These are phyloP conservation scores for Kazachstania psychrophila DNA, from an alignment of 805 yeast species.

Conservation along the genomic window DNA sequence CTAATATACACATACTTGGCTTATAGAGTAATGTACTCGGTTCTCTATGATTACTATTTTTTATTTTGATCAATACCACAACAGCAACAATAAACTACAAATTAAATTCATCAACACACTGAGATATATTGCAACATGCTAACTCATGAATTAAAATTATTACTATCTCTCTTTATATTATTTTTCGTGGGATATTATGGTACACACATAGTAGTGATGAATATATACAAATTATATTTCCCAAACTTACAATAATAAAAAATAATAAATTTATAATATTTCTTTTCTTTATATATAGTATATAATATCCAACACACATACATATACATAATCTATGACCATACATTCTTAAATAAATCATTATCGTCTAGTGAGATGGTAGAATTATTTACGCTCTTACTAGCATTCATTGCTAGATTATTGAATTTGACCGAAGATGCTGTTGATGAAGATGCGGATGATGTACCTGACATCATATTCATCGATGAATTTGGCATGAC, in stretches of 20 bases:
- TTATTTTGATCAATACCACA: too few species aligned
- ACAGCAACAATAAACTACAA: too few species aligned
- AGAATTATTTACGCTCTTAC: conserved; percentile 10
- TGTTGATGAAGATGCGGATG: not conserved
- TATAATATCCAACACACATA: not conserved
- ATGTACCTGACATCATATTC: not conserved
- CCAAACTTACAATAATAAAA: conserved; percentile 15
- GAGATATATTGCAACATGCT: conserved; percentile 10
- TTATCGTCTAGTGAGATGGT: conserved; percentile 40
- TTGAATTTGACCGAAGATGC: not conserved
- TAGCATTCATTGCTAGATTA: conserved; percentile 2
- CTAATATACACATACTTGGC: too few species aligned
- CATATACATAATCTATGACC: conserved; percentile 35
- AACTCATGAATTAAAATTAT: conserved; percentile 20
- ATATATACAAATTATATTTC: conserved; percentile 19
- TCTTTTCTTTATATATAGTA: not conserved
- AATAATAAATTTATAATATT: not conserved
- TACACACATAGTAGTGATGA: conserved; percentile 23
- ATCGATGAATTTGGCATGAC: not conserved
- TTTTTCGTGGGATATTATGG: conserved; percentile 20
- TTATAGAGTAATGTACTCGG: too few species aligned
- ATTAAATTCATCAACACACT: too few species aligned
- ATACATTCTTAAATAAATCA: conserved; percentile 60
- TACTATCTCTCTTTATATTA: conserved; percentile 19
- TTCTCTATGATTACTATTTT: too few species aligned